Percentiles rank a stretch among this genome's conserved stretches.
Conservation (phyloP, 1,139 yeast genomes). For the Pneumocystis canis region DNA sequence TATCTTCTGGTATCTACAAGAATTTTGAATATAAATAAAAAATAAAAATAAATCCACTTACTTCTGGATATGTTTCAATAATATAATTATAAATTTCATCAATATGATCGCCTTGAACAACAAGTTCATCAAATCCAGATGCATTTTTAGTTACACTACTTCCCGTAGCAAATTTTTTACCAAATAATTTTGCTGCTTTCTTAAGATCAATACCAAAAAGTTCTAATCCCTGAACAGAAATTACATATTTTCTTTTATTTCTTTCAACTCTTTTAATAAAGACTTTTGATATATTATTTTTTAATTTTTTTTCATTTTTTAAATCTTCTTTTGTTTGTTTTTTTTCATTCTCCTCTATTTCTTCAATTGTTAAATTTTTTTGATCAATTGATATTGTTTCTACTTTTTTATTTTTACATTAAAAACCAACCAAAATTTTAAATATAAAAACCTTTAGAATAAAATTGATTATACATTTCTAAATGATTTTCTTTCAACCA, state of each 20-base stretch:
- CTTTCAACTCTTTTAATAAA: constrained; percentile 77
- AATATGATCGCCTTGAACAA: constrained; percentile 90
- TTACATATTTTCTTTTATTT: constrained; percentile 75
- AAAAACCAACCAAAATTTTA: not conserved
- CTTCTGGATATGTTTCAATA: constrained; percentile 51
- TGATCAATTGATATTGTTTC: constrained; percentile 30
- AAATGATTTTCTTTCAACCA: constrained; percentile 56
- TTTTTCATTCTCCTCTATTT: constrained; percentile 71
- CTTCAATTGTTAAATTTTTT: constrained; percentile 49
- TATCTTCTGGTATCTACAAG: not conserved
- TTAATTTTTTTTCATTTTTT: constrained; percentile 70
- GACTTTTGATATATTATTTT: constrained; percentile 66
- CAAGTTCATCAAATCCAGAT: constrained; percentile 81
- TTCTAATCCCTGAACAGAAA: constrained; percentile 76
- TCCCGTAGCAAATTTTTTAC: constrained; percentile 92
- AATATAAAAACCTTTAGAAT: constrained; percentile 35
- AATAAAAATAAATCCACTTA: not conserved
- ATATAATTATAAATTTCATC: constrained; percentile 78
- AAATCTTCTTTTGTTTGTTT: constrained; percentile 82
- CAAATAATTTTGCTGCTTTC: constrained; percentile 80
- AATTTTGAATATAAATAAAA: not conserved
- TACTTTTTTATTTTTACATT: not conserved
- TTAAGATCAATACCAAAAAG: constrained; percentile 77
- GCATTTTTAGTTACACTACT: constrained; percentile 86
- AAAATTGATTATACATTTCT: constrained; percentile 44